Base-by-base conservation (phyloP, 2,329 filamentous ascomycete genomes). In the Fusarium sp. region DNA sequence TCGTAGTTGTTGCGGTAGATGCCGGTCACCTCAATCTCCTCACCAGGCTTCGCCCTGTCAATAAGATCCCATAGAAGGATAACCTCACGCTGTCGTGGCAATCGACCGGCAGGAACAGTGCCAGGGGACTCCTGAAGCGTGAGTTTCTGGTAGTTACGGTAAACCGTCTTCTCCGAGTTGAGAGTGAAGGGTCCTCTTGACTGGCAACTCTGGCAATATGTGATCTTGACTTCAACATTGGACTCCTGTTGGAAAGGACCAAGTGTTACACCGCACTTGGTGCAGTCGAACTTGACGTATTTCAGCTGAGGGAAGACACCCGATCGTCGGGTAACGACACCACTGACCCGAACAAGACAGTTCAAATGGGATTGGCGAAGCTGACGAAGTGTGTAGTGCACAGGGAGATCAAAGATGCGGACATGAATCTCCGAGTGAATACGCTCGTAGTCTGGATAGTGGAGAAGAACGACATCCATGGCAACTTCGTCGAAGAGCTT, bases 1-100 rank as follows among this genome's bases (percentile, higher is more conserved):
- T 98, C 95, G 77, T 98, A 99, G 83, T 97, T 98, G 85, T 99
- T 99, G 75, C 94, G 91, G 83, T 99, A 99, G 74, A 97, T 93
- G 69, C 96, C 96, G 10, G 94, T 98, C 12, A 99, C 91, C 78
- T 99, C 96, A 60, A 99, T 94, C 79, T 99, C 97, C 81, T 99
- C 96, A 59, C 96, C 96, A 29, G 96, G 96, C 83, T 99, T 99
- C 44, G 95, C 95, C 69, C 89, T 93, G 81, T 99, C 96, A 72
- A 99, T 99, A 58, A 99, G 86, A 82, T 99, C 96, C 89, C 96
- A 98, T 5, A 99, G 88, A 15, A 99, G 88, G 69, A 99, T 94
- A 40, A 99, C 95, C 78, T 99, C 96, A 56, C 96, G 90, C 77
- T 96, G 93, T 58, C 97, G 92, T 6, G 96, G 96, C 48, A 99